These are phyloP conservation scores for Sporisorium exsertum DNA, from an alignment of 1,284 basidiomycete genomes.

Conservation along the genomic window DNA sequence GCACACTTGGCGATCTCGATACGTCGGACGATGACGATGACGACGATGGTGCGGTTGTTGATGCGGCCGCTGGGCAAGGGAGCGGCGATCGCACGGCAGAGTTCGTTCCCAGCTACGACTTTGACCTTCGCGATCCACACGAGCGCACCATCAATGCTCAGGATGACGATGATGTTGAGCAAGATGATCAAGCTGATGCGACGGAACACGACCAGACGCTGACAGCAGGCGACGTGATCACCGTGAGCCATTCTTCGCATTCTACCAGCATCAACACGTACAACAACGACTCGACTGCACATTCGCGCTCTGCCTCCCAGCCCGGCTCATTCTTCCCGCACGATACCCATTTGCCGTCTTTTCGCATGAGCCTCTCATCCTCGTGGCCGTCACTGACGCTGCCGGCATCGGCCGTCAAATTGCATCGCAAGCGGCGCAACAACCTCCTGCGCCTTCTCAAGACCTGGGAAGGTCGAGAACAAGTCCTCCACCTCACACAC, in stretches of 20 bases:
- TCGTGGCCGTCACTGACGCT: conserved; percentile 37
- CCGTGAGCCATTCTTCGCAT: conserved; percentile 35
- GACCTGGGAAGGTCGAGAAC: conserved; percentile 44
- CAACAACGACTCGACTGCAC: conserved; percentile 11
- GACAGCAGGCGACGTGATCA: conserved; percentile 28
- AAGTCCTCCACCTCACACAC: conserved; percentile 38
- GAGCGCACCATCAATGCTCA: conserved; percentile 15
- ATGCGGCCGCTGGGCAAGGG: background rate
- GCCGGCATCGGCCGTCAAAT: conserved; percentile 26
- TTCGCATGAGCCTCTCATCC: conserved; percentile 21
- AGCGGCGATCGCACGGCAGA: conserved; percentile 2
- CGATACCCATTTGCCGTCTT: background rate
- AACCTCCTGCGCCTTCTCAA: conserved; percentile 41
- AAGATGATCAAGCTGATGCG: background rate
- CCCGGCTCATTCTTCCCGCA: conserved; percentile 3
- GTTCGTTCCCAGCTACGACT: conserved; percentile 25
- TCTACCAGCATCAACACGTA: conserved; percentile 28
- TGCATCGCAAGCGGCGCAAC: conserved; percentile 28
- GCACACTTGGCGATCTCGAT: conserved; percentile 8
- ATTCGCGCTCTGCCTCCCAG: conserved; percentile 22
- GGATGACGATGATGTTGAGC: background rate
- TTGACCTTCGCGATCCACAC: conserved; percentile 32
- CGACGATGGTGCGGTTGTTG: conserved; percentile 10
- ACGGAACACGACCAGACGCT: conserved; percentile 16
- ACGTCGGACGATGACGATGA: conserved; percentile 22